These are phyloP conservation scores for Neopestalotiopsis clavispora DNA, from an alignment of 2,329 filamentous ascomycete genomes.

Conservation along the genomic window DNA sequence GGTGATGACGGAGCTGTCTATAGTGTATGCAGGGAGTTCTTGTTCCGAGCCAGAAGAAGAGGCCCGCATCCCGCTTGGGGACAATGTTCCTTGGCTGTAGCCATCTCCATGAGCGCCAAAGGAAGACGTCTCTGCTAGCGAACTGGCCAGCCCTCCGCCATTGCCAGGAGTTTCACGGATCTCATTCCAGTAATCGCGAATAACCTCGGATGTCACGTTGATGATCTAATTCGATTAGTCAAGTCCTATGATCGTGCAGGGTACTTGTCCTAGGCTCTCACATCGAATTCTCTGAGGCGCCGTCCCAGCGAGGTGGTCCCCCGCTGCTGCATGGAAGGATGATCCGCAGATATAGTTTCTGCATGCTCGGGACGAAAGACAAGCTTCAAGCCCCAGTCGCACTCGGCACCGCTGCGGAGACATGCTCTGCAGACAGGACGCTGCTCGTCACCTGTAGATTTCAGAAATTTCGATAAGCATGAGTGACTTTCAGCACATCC, in stretches of 20 bases:
- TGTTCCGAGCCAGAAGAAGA: not conserved
- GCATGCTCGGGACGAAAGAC: conserved; percentile 7
- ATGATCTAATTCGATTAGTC: conserved; percentile 13
- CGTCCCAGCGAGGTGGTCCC: not conserved
- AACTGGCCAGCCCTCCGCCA: not conserved
- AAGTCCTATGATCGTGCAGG: not conserved
- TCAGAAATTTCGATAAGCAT: not conserved
- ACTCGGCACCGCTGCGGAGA: conserved; percentile 1
- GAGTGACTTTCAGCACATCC: not conserved
- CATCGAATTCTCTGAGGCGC: not conserved
- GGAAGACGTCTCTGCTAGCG: not conserved
- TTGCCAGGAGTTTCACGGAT: not conserved
- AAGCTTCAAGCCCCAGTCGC: not conserved
- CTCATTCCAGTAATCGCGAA: conserved; percentile 8
- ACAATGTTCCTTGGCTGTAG: not conserved
- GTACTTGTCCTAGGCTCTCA: not conserved
- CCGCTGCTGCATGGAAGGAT: conserved; percentile 6
- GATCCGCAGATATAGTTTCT: not conserved
- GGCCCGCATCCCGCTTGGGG: not conserved
- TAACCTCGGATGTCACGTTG: conserved; percentile 8
- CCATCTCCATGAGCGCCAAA: not conserved
- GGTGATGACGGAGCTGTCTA: not conserved
- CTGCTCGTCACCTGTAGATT: not conserved
- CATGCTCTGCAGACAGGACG: not conserved
- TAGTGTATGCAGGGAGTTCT: not conserved